A percentile compares a stretch with the other conserved stretches of the same genome.
Evolutionary conservation across 768 basidiomycete species (phyloP).

Genomic region (Leccinum broughii): DNA sequence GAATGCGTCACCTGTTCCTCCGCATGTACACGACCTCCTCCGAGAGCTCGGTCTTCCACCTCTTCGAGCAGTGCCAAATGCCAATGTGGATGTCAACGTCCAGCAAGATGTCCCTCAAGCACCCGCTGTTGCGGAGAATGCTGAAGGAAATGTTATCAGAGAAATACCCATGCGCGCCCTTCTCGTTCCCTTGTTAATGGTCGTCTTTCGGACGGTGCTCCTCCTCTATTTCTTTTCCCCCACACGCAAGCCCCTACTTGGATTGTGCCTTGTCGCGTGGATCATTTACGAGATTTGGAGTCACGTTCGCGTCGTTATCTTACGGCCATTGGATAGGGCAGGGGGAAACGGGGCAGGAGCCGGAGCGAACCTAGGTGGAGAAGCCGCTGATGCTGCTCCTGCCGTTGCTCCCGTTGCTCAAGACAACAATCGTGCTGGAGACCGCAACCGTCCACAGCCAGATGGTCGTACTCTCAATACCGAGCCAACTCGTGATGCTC

Average conservation of each 20-base stretch:
- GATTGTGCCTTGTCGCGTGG: slow-evolving; percentile 65
- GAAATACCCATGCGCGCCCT: slow-evolving; percentile 68
- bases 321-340: slow-evolving; percentile 40
- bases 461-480: slow-evolving; percentile 18
- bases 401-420: slow-evolving; percentile 19
- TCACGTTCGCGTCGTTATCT: slow-evolving; percentile 52
- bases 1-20: slow-evolving; percentile 36
- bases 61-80: slow-evolving; percentile 40
- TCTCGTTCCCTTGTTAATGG: slow-evolving; percentile 63
- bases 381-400: slow-evolving; percentile 26
- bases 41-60: slow-evolving; percentile 65
- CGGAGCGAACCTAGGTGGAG: slow-evolving; percentile 22
- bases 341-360: slow-evolving; percentile 23
- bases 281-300: slow-evolving; percentile 77
- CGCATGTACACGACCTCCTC: slow-evolving; percentile 59
- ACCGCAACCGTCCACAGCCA: slow-evolving; percentile 17
- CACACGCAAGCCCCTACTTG: slow-evolving; percentile 68
- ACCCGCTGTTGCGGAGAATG: slow-evolving; percentile 19
- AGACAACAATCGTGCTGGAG: slow-evolving; percentile 16
- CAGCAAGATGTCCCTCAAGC: slow-evolving; percentile 21
- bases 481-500: slow-evolving; percentile 15
- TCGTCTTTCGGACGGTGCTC: slow-evolving; percentile 65
- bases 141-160: slow-evolving; percentile 41
- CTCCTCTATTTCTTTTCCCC: slow-evolving; percentile 79
- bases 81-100: slow-evolving; percentile 19